Base-by-base conservation (phyloP, 768 basidiomycete species). In the Serendipita sp. region DNA sequence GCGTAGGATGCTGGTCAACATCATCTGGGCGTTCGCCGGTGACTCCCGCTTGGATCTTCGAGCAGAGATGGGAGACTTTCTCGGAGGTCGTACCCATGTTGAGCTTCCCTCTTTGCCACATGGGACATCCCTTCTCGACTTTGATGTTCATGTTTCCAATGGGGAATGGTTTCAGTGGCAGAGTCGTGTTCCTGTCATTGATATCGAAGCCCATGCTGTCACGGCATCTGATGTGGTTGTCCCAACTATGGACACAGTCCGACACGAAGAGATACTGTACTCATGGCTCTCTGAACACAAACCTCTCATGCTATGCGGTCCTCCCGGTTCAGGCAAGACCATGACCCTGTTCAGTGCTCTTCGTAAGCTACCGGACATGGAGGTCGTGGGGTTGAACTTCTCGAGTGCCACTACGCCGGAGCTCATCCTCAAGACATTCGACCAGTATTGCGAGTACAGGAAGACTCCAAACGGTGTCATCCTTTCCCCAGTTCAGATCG, bases 261-360 rank as follows among this genome's bases (percentile, higher is more conserved):
- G 96, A 48, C 96, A 99, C 73, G 96, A 99, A 73, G 95, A 98
- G 72, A 92, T 99, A 28, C 78, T 99, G 3, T 98, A 99, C 73
- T 97, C 95, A 0, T 98, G 96, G 96, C 78, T 99, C 3, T 92
- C 93, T 2, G 96, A 98, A 73, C 96, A 98, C 76, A 97, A 97
- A 71, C 96, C 96, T 18, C 81, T 99, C 64, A 89, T 99, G 84
- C 82, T 99, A 30, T 99, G 94, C 72, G 96, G 96, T 53, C 96
- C 96, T 70, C 96, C 96, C n/a, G 96, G 96, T 72, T 98, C 96
- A 24, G 96, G 96, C 28, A 99, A 99, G 78, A 99, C 96, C 4
- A 99, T 99, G 96, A 98, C 96, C 0, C 78, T 99, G 18, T 98
- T 99, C 77, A 96, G 92, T 69, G 96, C 96, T 8, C 81, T 99